Conservation (phyloP, 179 eudicot genomes). For the Silene noctiflora region DNA sequence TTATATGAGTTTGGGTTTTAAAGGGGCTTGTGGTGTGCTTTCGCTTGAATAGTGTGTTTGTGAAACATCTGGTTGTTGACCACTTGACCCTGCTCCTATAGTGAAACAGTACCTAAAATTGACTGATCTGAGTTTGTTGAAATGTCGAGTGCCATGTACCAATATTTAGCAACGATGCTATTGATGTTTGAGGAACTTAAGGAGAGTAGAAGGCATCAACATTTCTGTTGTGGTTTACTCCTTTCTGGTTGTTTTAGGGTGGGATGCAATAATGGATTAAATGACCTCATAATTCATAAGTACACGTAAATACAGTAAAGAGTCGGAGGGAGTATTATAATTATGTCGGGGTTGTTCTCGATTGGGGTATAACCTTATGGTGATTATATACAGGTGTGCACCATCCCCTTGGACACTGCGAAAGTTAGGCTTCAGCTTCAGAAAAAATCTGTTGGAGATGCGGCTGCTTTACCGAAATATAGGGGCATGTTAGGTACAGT, state of each 20-base stretch:
- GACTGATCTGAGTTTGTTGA: neutral
- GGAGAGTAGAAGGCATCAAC: too few species aligned
- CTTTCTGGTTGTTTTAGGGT: too few species aligned
- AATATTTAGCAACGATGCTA: too few species aligned
- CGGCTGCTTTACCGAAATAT: constrained; percentile 59
- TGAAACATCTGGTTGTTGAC: constrained; percentile 2
- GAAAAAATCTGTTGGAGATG: constrained; percentile 77
- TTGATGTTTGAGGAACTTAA: too few species aligned
- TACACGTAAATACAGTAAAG: too few species aligned
- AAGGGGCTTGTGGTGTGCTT: neutral
- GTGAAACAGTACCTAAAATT: neutral
- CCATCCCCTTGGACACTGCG: constrained; percentile 92
- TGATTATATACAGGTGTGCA: constrained; percentile 53
- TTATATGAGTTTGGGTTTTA: neutral
- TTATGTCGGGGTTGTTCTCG: neutral
- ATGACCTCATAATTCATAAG: too few species aligned
- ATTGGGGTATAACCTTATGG: neutral
- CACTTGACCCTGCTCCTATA: neutral
- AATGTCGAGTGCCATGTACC: too few species aligned
- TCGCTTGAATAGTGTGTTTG: neutral
- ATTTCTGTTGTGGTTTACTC: too few species aligned
- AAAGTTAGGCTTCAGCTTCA: constrained; percentile 96
- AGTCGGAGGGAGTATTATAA: too few species aligned
- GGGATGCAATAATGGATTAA: too few species aligned
- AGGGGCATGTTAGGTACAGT: constrained; percentile 91